Base-by-base conservation (phyloP, 2,329 filamentous ascomycete genomes). In the Fusarium abutilonis region DNA sequence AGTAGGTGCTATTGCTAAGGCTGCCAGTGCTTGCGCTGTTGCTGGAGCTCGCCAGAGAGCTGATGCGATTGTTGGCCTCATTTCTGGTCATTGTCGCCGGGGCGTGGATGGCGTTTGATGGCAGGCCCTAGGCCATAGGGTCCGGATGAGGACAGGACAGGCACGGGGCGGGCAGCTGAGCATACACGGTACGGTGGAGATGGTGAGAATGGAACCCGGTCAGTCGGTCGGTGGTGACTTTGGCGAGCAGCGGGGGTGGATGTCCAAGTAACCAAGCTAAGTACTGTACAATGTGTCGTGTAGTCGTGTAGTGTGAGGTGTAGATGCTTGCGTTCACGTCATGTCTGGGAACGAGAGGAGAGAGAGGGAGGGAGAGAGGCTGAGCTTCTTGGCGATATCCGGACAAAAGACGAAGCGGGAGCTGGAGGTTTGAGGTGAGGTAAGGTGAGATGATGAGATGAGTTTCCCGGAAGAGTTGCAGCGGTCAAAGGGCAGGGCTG, bases 51-150 rank as follows among this genome's bases (percentile, higher is more conserved):
- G 74, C 74, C 60, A 71, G 52, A 47, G 75, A 76, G 74, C 73
- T 75, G 82, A 89, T 84, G 78, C 87, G 88, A 77, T 82, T 81
- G 70, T 77, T 77, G 71, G 80, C 79, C 74, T 90, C 87, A 79
- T 88, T 85, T 77, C 83, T 85, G 78, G 87, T 85, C 89, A 91
- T 91, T 77, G 78, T 86, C 77, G 76, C 77, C 74, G 70, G 64
- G 70, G 70, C 69, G 70, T 73, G 66, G 69, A 70, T 66, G 63
- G 67, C 68, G 68, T 70, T 36, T 55, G 56, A 65, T 68, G 58
- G 66, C 57, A 68, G 70, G 69, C 63, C 68, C 66, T 64, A 68
- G 70, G 73, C 72, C 72, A 73, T 73, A 70, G 49, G 65, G 63
- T 60, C 51, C 62, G 57, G 54, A 67, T 55, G 58, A 63, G 52